Base-by-base conservation (phyloP, 495 filamentous ascomycete species). In the Glonium stellatum region DNA sequence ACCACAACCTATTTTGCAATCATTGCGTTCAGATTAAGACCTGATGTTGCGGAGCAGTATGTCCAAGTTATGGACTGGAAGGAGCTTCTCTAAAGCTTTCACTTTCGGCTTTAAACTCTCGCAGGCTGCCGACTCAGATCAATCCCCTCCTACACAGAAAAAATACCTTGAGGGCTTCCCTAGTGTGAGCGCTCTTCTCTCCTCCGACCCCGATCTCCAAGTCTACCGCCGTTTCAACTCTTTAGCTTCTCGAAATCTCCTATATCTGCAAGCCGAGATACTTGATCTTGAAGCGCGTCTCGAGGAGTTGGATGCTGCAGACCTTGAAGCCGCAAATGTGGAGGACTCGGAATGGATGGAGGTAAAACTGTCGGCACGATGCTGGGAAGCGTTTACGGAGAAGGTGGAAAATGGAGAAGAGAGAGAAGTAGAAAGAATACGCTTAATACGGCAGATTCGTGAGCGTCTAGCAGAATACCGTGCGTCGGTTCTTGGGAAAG, bases 231-330 rank as follows among this genome's bases (percentile, higher is more conserved):
- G 63, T 19, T 65, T 62, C 31, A 52, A 65, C 50, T 53, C 53
- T 27, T 54, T 65, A 13, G 35, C 52, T 18, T 52, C 63, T 9
- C 39, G 63, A 21, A 65, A 65, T 44, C 59, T 65, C 1, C 59
- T 65, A n/a, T 65, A 65, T 36, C 44, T 65, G 6, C 63, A 65
- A 44, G 59, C 56, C 23, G 54, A 65, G 23, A 56, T 65, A 11
- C 58, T 65, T 19, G 62, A 64, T 18, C 34, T 64, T 13, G 62
- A 64, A 51, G 22, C 48, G 10, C 35, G 57, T 18, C 31, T 60
- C 15, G 50, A 64, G 10, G 62, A 50, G 12, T 57, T 47, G 18
- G 62, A 64, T 53, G 31, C 57, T n/a, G 62, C 52, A 44, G 62
- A 64, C 39, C 41, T 64, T 8, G 55, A 58, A 23, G 47, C 54